These are phyloP conservation scores for Cyphellophora attinorum DNA, from an alignment of 2,329 filamentous ascomycete species.

Conservation along the genomic window DNA sequence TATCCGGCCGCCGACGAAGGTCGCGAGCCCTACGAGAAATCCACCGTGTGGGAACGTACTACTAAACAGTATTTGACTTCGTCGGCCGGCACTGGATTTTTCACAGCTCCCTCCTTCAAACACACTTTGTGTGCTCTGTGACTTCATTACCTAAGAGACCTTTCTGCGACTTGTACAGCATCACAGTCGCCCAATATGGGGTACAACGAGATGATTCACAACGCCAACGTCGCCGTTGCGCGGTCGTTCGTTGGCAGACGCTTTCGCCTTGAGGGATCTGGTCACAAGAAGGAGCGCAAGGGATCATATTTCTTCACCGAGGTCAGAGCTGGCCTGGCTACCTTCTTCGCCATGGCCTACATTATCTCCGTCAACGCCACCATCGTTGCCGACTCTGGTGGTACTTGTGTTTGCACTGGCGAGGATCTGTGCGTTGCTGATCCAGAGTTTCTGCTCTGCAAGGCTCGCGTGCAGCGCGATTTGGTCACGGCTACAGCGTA, in stretches of 20 bases:
- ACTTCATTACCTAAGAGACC: no score
- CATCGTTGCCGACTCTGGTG: constrained; percentile 62
- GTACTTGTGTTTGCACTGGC: constrained; percentile 62
- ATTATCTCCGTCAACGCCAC: constrained; percentile 63
- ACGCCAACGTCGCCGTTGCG: constrained; percentile 50
- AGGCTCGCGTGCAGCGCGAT: constrained; percentile 59
- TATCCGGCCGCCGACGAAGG: no score
- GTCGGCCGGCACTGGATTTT: no score
- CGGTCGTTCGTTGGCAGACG: constrained; percentile 57
- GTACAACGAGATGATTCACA: constrained; percentile 28
- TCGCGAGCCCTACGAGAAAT: no score
- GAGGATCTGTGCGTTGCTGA: constrained; percentile 39
- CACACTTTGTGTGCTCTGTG: no score
- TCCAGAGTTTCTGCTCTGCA: constrained; percentile 33
- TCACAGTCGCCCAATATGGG: constrained; percentile 8
- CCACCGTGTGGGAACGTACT: no score
- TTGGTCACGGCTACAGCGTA: constrained; percentile 80
- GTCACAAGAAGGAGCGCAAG: constrained; percentile 64
- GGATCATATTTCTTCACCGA: constrained; percentile 74
- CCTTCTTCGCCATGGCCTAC: constrained; percentile 74
- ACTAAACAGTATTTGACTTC: no score
- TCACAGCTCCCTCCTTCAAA: no score
- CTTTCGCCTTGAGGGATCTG: constrained; percentile 73
- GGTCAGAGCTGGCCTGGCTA: constrained; percentile 70
- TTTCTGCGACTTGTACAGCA: no score